phyloP scores from a whole-genome alignment of 2,329 filamentous ascomycete species.

The Sporothrix curviconia region DNA sequence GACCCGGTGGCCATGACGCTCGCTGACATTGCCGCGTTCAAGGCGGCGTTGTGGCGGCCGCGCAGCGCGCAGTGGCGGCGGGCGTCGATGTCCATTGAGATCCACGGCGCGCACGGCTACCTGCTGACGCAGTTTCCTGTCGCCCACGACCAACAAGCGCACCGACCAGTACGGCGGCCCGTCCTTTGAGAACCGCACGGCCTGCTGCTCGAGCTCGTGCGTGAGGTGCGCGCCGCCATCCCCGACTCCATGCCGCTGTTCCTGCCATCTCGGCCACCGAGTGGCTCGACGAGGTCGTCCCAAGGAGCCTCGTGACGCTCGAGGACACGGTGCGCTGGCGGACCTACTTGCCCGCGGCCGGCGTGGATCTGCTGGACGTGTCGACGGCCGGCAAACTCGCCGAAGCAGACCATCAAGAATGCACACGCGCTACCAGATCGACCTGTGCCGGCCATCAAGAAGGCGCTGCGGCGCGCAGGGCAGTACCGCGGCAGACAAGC shows the following conservation, averaged over 20 bases:
- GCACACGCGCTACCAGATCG: conserved; percentile 65
- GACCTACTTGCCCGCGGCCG: conserved; percentile 61
- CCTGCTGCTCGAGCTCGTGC: conserved; percentile 49
- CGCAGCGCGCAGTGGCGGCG: conserved; percentile 55
- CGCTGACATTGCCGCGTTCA: conserved; percentile 60
- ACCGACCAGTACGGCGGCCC: conserved; percentile 58
- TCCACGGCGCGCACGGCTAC: conserved; percentile 60
- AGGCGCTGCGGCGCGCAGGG: conserved; percentile 49
- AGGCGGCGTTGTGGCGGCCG: conserved; percentile 53
- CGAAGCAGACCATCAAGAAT: conserved; percentile 52
- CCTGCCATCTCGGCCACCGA: conserved; percentile 55
- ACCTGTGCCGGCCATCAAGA: conserved; percentile 67
- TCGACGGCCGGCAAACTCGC: conserved; percentile 67
- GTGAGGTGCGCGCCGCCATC: conserved; percentile 44
- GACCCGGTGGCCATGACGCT: conserved; percentile 61
- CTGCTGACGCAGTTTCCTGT: conserved; percentile 60
- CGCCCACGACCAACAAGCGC: conserved; percentile 50
- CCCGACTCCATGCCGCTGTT: conserved; percentile 50
- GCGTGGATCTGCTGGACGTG: conserved; percentile 79
- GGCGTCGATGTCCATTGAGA: conserved; percentile 73
- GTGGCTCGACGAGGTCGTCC: conserved; percentile 45
- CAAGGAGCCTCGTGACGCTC: conserved; percentile 52
- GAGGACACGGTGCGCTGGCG: conserved; percentile 62
- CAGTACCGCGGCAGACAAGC: conserved; percentile 35
- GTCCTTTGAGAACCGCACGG: conserved; percentile 58